Base-by-base conservation (phyloP, 2,329 filamentous ascomycete species). In the Pezicula neosporulosa region DNA sequence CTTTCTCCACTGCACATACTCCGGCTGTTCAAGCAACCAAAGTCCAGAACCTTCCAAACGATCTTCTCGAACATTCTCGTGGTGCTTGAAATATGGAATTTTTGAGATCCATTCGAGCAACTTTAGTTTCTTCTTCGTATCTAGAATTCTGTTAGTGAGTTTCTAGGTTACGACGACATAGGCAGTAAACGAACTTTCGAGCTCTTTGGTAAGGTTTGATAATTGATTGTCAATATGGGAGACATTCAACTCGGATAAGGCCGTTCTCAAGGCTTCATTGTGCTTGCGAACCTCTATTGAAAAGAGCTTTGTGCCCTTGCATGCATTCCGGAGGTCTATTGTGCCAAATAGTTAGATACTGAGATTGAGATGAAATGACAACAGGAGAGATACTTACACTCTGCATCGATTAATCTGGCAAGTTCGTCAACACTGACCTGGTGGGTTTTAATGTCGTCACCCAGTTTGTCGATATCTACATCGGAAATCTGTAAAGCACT, bases 1-100 rank as follows among this genome's bases (percentile, higher is more conserved):
- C 16, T 63, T 50, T 24, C 59, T 59, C 65, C 62, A 69, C 47
- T 60, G 45, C 24, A 48, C 47, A 44, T 65, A 68, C 13, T 51
- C 48, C 15, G 45, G 49, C 41, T 63, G 53, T 13, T 41, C 18
- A 13, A 63, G 45, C 8, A 65, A 49, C 62, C 58, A 64, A 44
- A 54, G 24, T 13, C 61, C 59, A 12, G 61, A 60, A 28, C 53
- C 54, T 27, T 46, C 4, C 9, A 65, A 50, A 6, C 56, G 36
- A 9, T 38, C 52, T 38, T 57, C 53, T 21, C 33, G 37, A 47
- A 28, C 49, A 5, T 49, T 53, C n/a, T 44, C 39, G n/a, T 55
- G 48, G 41, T 53, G 35, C n/a, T 19, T 36, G 6, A n/a, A 12
- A 33, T 43, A 52, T 37, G 24, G 33, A 10, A 47, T 19, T 13